Percentiles rank a stretch among this genome's conserved stretches.
phyloP scores from a whole-genome alignment of 306 rosid genomes.

The Argentina anserina region DNA sequence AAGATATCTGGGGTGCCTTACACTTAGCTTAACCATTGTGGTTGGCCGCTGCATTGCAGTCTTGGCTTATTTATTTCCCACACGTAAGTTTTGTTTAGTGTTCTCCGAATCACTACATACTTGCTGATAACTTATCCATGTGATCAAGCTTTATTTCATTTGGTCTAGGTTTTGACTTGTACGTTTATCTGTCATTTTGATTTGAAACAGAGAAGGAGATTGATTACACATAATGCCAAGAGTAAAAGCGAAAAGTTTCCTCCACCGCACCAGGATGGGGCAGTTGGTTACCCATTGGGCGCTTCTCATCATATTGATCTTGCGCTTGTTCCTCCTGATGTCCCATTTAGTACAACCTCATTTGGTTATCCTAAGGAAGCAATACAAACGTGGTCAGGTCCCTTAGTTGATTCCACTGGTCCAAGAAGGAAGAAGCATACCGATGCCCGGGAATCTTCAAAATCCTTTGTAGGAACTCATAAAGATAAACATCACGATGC shows the following conservation, averaged over 20 bases:
- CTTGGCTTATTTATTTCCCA: neutral
- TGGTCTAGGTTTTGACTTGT: slow-evolving; percentile 13
- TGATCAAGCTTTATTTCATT: neutral
- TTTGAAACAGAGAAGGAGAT: slow-evolving; percentile 74
- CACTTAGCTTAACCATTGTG: neutral
- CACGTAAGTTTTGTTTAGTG: neutral
- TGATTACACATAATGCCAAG: slow-evolving; percentile 80
- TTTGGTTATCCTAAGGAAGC: slow-evolving; percentile 63
- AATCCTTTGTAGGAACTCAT: slow-evolving; percentile 26
- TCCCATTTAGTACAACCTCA: slow-evolving; percentile 60
- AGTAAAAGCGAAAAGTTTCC: slow-evolving; percentile 99
- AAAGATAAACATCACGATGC: slow-evolving; percentile 33
- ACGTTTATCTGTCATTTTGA: slow-evolving; percentile 15
- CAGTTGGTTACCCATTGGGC: slow-evolving; percentile 72
- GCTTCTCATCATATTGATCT: slow-evolving; percentile 84
- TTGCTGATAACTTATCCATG: neutral
- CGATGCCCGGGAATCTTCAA: slow-evolving; percentile 47
- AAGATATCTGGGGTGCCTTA: neutral
- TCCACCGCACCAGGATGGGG: slow-evolving; percentile 94
- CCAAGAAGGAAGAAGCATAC: slow-evolving; percentile 59
- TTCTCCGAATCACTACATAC: neutral
- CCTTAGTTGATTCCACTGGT: slow-evolving; percentile 55
- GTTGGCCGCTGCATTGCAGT: neutral
- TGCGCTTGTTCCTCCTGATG: slow-evolving; percentile 57
- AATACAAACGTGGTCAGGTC: slow-evolving; percentile 84